Conservation (phyloP, 768 basidiomycete species). For the Boletus sp. region DNA sequence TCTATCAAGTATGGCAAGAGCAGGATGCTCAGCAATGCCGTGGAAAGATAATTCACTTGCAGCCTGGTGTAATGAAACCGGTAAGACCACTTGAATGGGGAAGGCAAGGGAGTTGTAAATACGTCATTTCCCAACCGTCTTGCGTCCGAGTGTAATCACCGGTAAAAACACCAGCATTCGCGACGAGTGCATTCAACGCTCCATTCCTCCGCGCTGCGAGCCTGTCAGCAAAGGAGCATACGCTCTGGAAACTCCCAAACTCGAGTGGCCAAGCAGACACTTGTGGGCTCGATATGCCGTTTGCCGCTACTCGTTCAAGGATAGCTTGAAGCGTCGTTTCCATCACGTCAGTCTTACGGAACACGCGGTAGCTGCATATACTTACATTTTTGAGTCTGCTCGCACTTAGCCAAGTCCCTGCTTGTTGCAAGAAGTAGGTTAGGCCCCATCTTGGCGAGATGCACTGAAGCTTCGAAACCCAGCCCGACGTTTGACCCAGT, state of each 20-base stretch:
- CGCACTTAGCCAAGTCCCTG: conserved; percentile 29
- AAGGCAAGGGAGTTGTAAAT: conserved; percentile 2
- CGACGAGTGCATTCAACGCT: conserved; percentile 30
- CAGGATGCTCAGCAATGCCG: conserved; percentile 33
- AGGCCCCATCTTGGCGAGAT: conserved; percentile 34
- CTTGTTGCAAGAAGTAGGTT: conserved; percentile 36
- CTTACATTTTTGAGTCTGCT: conserved; percentile 20
- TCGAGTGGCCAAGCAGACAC: conserved; percentile 35
- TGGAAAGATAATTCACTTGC: conserved; percentile 37
- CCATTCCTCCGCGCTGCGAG: conserved; percentile 23
- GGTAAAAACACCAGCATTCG: conserved; percentile 29
- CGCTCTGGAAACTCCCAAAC: conserved; percentile 31
- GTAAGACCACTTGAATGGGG: not conserved
- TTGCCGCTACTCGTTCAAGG: conserved; percentile 13
- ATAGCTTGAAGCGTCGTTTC: conserved; percentile 9
- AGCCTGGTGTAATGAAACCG: conserved; percentile 22
- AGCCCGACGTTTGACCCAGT: conserved; percentile 49
- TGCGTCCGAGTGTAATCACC: conserved; percentile 27
- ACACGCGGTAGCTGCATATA: not conserved
- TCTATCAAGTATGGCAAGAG: conserved; percentile 35
- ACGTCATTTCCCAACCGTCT: conserved; percentile 52
- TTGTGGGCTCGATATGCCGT: conserved; percentile 3
- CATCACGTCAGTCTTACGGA: not conserved
- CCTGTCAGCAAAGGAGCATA: conserved; percentile 32
- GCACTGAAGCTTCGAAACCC: conserved; percentile 30